A percentile compares a stretch with the other conserved stretches of the same genome.
phyloP scores from a whole-genome alignment of 1,139 yeast genomes.

The Suzukiozyma palmioleophila region DNA sequence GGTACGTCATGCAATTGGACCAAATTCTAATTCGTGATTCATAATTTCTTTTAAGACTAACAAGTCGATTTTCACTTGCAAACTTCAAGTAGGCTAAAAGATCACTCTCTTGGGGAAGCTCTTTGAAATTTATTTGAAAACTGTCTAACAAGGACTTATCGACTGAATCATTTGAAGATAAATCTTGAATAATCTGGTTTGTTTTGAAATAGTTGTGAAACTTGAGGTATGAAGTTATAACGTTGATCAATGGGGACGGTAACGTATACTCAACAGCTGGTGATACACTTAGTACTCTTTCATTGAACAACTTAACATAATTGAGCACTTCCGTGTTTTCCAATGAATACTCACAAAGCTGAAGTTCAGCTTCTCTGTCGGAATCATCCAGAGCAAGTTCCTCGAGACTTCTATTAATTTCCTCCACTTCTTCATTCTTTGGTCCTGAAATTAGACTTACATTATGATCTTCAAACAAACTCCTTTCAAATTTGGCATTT shows the following conservation, averaged over 20 bases:
- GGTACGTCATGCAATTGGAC: conserved; percentile 35
- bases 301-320: conserved; percentile 47
- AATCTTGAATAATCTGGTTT: conserved; percentile 20
- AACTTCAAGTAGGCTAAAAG: conserved; percentile 36
- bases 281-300: conserved; percentile 60
- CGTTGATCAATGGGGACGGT: conserved; percentile 57
- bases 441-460: conserved; percentile 34
- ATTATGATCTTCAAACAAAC: conserved; percentile 70
- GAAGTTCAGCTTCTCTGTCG: conserved; percentile 7
- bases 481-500: conserved; percentile 76
- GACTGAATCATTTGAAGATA: conserved; percentile 17
- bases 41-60: conserved; percentile 24
- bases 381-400: conserved; percentile 8
- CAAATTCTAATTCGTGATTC: conserved; percentile 35
- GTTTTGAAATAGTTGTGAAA: conserved; percentile 31
- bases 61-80: conserved; percentile 28
- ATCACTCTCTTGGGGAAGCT: conserved; percentile 33
- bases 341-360: conserved; percentile 14
- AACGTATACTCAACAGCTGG: conserved; percentile 69
- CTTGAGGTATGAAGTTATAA: conserved; percentile 49
- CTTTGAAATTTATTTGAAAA: conserved; percentile 22
- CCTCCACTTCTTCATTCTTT: conserved; percentile 11
- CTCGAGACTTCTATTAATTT: conserved; percentile 7
- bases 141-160: conserved; percentile 22
- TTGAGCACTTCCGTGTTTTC: conserved; percentile 36